These are phyloP conservation scores for Clonostachys byssicola DNA, from an alignment of 2,329 filamentous ascomycete genomes.

Conservation along the genomic window DNA sequence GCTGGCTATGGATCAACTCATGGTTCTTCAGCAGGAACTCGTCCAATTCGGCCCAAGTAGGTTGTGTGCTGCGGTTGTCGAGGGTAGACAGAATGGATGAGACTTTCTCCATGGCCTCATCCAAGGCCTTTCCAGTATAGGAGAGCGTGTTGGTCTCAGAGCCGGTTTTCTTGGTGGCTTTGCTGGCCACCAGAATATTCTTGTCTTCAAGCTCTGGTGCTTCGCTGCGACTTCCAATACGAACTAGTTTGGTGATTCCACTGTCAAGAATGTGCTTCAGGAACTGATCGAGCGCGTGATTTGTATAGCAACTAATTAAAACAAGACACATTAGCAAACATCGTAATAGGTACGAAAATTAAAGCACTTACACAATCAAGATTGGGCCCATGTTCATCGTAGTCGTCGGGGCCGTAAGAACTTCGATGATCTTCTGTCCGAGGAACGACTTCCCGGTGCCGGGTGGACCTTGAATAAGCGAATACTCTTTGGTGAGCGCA, in stretches of 20 bases:
- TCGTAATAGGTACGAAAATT: no score
- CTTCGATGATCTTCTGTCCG: conserved; percentile 54
- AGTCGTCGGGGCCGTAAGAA: conserved; percentile 38
- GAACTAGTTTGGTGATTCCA: conserved; percentile 46
- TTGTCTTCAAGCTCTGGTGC: conserved; percentile 42
- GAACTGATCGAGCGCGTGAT: conserved; percentile 49
- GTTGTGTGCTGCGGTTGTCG: no score
- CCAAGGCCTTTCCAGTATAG: neutral
- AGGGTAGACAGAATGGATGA: no score
- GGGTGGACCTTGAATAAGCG: conserved; percentile 66
- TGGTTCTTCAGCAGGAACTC: no score
- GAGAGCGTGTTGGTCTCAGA: conserved; percentile 25
- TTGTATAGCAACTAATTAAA: conserved; percentile 35
- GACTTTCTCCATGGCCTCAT: no score
- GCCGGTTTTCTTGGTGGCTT: conserved; percentile 25
- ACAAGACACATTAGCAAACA: no score
- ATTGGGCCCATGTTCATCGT: conserved; percentile 40
- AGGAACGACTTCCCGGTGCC: conserved; percentile 66
- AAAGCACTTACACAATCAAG: conserved; percentile 26
- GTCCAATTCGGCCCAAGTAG: no score
- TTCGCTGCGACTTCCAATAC: conserved; percentile 56
- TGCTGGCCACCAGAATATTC: conserved; percentile 40
- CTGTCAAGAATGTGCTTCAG: conserved; percentile 53
- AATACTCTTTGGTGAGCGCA: conserved; percentile 46
- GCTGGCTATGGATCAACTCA: no score